Base-by-base conservation (phyloP, 306 rosid species). In the Gastrolobium bilobum region DNA sequence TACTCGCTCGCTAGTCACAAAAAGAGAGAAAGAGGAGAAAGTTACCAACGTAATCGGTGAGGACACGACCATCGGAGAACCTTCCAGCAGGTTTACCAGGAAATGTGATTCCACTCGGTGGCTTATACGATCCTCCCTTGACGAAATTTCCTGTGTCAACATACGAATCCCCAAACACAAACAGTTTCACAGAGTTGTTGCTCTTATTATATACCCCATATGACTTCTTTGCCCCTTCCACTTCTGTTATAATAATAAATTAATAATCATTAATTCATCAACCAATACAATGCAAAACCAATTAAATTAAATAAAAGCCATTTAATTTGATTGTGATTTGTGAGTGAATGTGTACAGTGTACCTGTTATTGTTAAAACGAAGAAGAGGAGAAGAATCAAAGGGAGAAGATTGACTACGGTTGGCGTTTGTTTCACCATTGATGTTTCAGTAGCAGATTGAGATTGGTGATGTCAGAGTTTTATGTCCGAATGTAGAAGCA, bases 11-110 rank as follows among this genome's bases (percentile, higher is more conserved):
- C 26, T 20, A 20, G 1, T 20, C 26, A 20, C 26, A 20, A 20
- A 20, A 20, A 20, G 26, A 65, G 10, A 79, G 53, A 37, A 4
- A 11, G 52, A 37, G 6, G 7, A 61, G 38, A 10, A 11, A 47
- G 1, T 31, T 79, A 91, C 96, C 91, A 48, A 91, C 0, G 59
- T 71, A 86, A 77, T 91, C 97, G 1, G 97, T 73, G 54, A 91
- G 86, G 11, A 86, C 77, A 6, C 79, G 83, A 20, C 93, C 97
- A 13, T 89, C 85, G 10, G 66, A 76, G 47, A 91, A 91, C 20
- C 97, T 87, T 11, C 93, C 97, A 0, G 79, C 71, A 0, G 97
- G 93, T 26, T 63, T 77, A 0, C 89, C 84, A 1, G 93, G 92
- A 81, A 54, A 91, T 31, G 89, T 84, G 62, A 81, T 46, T 30